Evolutionary conservation across 345 rosid genomes (phyloP).

Genomic region (Eucalyptus tenuipes): DNA sequence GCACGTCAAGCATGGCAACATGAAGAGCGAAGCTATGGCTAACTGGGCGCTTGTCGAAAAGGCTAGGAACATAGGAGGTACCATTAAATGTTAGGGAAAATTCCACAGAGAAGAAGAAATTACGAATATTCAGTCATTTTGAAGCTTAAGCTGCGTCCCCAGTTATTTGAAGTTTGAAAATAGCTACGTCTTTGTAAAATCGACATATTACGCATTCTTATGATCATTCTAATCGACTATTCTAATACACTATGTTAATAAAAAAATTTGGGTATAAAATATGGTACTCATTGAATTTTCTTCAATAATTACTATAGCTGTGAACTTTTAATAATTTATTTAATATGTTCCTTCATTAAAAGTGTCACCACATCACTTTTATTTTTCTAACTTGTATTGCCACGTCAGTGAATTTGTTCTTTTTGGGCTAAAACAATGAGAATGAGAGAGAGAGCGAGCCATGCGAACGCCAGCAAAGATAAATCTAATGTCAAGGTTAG

Average conservation of each 20-base stretch:
- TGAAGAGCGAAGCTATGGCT: not conserved
- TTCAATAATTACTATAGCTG: no score
- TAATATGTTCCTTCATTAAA: not conserved
- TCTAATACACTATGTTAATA: not conserved
- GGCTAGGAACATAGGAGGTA: not conserved
- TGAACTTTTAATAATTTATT: not conserved
- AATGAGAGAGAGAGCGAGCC: not conserved
- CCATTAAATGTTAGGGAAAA: not conserved
- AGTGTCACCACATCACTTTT: not conserved
- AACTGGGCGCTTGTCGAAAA: not conserved
- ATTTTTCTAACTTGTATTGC: not conserved
- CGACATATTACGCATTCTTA: not conserved
- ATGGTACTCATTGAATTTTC: not conserved
- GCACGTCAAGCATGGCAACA: not conserved
- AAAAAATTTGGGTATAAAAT: not conserved
- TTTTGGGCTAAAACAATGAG: not conserved
- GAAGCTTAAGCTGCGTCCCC: not conserved
- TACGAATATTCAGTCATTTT: not conserved
- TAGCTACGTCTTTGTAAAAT: not conserved
- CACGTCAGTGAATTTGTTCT: not conserved
- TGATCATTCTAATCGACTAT: not conserved
- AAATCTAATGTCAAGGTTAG: not conserved
- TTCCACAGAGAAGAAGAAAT: not conserved
- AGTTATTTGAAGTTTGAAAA: not conserved
- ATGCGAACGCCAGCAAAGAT: not conserved